Conservation (phyloP, 169 alveolate species). For the Eimeria brunetti region DNA sequence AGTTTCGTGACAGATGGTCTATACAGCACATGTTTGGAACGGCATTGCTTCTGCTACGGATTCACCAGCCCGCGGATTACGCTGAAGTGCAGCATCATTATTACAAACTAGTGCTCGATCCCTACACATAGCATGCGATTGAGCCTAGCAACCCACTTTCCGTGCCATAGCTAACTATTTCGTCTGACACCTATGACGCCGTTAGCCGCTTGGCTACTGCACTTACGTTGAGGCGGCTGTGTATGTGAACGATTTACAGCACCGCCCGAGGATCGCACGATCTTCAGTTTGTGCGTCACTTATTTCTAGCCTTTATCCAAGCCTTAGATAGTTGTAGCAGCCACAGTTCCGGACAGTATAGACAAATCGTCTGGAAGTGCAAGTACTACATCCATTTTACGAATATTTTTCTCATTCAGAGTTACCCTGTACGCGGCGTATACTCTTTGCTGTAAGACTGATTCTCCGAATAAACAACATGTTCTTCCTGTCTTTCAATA, state of each 20-base stretch:
- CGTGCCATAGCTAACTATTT: neutral
- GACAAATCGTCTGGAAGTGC: neutral
- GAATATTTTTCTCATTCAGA: neutral
- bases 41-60: neutral
- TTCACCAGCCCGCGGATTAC: neutral
- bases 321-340: neutral
- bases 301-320: neutral
- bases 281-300: neutral
- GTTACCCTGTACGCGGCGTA: neutral
- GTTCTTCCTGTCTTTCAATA: neutral
- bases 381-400: neutral
- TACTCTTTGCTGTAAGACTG: neutral
- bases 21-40: neutral
- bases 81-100: neutral
- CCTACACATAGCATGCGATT: neutral
- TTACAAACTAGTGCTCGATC: neutral
- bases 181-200: neutral
- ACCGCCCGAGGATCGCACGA: neutral
- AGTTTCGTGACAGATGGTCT: neutral
- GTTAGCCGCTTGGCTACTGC: neutral
- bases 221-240: neutral
- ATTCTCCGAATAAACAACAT: neutral
- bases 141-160: neutral
- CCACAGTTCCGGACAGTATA: neutral
- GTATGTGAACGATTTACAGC: neutral